Evolutionary conservation across 305 asterid species (phyloP), one percentile per base, ranked within the genome.

Genomic region (Lippia alba): DNA sequence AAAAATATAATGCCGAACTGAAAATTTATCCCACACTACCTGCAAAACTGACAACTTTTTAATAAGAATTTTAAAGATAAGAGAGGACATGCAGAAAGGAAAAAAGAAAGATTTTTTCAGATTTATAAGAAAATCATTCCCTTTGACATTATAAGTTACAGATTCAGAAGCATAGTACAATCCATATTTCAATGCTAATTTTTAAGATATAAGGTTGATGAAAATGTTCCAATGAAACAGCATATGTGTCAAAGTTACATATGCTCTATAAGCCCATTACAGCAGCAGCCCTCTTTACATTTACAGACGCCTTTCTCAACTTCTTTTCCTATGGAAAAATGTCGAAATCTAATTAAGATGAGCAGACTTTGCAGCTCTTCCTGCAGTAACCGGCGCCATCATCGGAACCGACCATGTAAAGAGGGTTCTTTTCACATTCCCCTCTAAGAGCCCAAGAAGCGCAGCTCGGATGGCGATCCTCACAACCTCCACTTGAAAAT

Each of bases 341-440:
- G 15, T 19, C 12, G 45, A 62, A 68, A 16, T 39, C 33, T 11
- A n/a, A 68, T 74, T 76, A 83, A 58, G 84, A 83, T 5, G 82
- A 86, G 84, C 99, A 94, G 6, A 51, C 92, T 14, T 84, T 75
- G 83, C 99, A 94, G 81, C 99, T 94, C 89, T 86, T 85, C 80
- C 91, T 79, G 67, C 97, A 91, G 36, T 49, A 67, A 41, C 96
- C 97, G 1, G 44, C 5, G 12, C 45, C 66, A 0, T 54, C 76
- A 30, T 78, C 61, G 0, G 70, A 24, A 12, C 90, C 90, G 8
- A 82, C 66, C 90, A 85, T 85, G 79, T 82, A 85, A 10, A 57
- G 8, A 6, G 83, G 81, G 51, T 82, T 85, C 76, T 70, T 85
- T 12, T 73, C 74, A 3, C 87, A 82, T 56, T 82, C 90, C 32